Conservation (phyloP, 1,284 basidiomycete species). For the Ceratobasidium sp. region DNA sequence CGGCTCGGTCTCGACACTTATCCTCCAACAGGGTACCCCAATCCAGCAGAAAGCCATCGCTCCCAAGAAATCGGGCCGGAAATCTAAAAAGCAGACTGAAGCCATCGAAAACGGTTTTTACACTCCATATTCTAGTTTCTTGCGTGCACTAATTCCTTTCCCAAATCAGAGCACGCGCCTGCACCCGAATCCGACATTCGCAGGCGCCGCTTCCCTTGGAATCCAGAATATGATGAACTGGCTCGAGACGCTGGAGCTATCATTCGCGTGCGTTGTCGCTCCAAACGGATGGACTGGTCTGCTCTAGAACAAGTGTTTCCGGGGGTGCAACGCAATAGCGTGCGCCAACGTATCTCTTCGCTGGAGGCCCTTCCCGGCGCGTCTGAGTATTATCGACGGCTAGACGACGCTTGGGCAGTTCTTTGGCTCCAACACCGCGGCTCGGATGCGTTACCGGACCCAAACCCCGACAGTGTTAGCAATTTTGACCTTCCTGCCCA, state of each 20-base stretch:
- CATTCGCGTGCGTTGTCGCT: constrained; percentile 76
- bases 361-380: constrained; percentile 70
- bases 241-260: constrained; percentile 83
- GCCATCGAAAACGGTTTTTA: constrained; percentile 7
- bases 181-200: constrained; percentile 47
- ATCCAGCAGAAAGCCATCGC: constrained; percentile 19
- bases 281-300: constrained; percentile 68
- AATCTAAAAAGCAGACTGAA: constrained; percentile 35
- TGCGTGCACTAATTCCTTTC: not conserved
- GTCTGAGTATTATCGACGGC: constrained; percentile 74
- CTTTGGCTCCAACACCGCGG: constrained; percentile 77
- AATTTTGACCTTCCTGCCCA: constrained; percentile 81
- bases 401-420: constrained; percentile 82
- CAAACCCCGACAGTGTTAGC: constrained; percentile 67
- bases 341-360: constrained; percentile 64
- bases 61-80: constrained; percentile 32
- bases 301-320: constrained; percentile 81
- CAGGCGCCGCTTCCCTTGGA: constrained; percentile 81
- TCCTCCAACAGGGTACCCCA: constrained; percentile 26
- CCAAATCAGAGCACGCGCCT: not conserved
- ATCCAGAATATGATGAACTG: constrained; percentile 82
- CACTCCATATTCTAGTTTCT: not conserved
- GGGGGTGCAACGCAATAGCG: constrained; percentile 67
- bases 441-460: constrained; percentile 71
- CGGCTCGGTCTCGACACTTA: constrained; percentile 4